Base-by-base conservation (phyloP, 139 green algal genomes). In the Coelastrella sp. region DNA sequence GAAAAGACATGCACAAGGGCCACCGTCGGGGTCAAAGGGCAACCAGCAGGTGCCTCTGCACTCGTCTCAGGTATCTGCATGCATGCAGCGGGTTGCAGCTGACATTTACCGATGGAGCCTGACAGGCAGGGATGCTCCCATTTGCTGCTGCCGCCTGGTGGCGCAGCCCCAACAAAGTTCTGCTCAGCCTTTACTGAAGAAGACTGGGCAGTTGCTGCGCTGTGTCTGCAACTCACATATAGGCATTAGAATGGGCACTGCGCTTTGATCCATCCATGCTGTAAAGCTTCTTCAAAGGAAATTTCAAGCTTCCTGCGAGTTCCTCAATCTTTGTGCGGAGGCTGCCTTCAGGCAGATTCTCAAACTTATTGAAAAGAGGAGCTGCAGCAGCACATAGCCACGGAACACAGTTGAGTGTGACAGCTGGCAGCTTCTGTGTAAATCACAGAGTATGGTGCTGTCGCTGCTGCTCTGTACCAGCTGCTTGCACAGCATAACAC, bases 281-380 rank as follows among this genome's bases (percentile, higher is more conserved):
- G 92, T 94, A 98, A 25, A 99, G 93, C 94, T 98, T 98, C 27
- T 92, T 95, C 65, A 98, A 92, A 0, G 96, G 96, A 90, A 98
- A 98, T 6, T 92, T 84, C 49, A 98, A 92, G 6, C 80, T 91
- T 35, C 91, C 87, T 7, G 96, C 96, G 27, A 98, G 92, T 1
- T 63, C 92, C 91, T 98, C 96, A 66, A 98, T 98, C 24, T 91
- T 82, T 6, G n/a, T 56, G 15, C 90, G 94, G 56, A 96, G 80
- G 11, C 79, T 89, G 59, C 95, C 96, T 27, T 95, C 75, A 14
- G 92, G 91, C 74, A 98, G 88, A 6, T 93, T 92, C 35, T 93
- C 91, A 87, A 96, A 99, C 68, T 97, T 99, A 95, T 99, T 99
- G 94, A 96, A 95, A 24, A 97, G 91, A 10, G 95, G 95, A 7